Conservation (phyloP, 495 filamentous ascomycete genomes). For the Tuber umbilicatum region DNA sequence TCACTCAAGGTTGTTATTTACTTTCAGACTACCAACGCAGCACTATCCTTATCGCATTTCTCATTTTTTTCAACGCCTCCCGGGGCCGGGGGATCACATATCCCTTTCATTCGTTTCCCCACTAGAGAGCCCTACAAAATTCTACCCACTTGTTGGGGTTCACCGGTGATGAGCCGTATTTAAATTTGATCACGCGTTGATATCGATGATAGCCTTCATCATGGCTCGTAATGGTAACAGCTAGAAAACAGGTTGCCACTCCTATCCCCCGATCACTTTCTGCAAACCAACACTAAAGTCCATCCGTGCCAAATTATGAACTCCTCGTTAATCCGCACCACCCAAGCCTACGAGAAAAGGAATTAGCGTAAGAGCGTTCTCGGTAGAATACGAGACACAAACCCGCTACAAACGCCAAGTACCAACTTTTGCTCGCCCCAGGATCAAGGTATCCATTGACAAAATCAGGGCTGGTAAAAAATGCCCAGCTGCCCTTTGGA, state of each 20-base stretch:
- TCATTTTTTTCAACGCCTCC: not conserved
- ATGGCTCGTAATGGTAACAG: not conserved
- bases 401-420: constrained; percentile 64
- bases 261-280: not conserved
- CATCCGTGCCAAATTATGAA: not conserved
- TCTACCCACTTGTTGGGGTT: not conserved
- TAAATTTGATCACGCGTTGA: not conserved
- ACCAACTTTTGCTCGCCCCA: constrained; percentile 82
- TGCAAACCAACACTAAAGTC: not conserved
- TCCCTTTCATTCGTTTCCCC: not conserved
- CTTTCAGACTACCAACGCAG: not conserved
- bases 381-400: constrained; percentile 5
- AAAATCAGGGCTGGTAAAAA: constrained; percentile 64
- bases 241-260: not conserved
- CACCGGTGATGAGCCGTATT: not conserved
- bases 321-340: not conserved
- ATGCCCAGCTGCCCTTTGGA: constrained; percentile 61
- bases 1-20: not conserved
- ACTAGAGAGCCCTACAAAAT: not conserved
- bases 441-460: constrained; percentile 71
- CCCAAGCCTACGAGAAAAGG: not conserved
- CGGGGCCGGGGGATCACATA: not conserved
- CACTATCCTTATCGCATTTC: not conserved
- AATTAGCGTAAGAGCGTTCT: not conserved
- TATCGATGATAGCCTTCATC: not conserved